Evolutionary conservation across 2,329 filamentous ascomycete species (phyloP), one percentile per base, ranked within the genome.

Genomic region (Colletotrichum nymphaeae): DNA sequence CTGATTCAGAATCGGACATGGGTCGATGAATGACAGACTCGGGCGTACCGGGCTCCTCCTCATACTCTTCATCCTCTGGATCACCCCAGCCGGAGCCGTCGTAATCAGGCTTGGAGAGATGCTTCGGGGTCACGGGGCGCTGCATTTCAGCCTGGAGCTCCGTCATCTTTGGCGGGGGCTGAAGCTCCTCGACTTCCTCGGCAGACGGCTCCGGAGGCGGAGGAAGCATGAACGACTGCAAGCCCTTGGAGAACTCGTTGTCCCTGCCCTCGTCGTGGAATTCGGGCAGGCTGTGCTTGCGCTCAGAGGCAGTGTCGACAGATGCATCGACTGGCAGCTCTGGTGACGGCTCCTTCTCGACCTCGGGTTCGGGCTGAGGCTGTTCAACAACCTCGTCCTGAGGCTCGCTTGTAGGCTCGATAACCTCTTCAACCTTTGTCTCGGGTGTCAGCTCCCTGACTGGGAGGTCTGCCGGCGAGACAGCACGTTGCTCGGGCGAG

Each of bases 21-120:
- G 92, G 91, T 78, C 95, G 94, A 74, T 94, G 93, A 75, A 98
- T 96, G 26, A 98, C 95, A 7, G 96, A 98, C 63, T 95, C 94
- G 16, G 96, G 95, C 8, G 95, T 97, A 42, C 91, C 90, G 11
- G 91, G 91, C 75, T 93, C 92, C 1, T 90, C 84, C 1, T 88
- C 86, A 67, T 85, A 88, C 60, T 89, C 88, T 60, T 89, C 88
- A 37, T 88, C 85, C 53, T 87, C 86, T 26, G 87, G 85, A 52
- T 89, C 87, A 9, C 89, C 89, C 88, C 90, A 90, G 65, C 90
- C 88, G 69, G 90, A 85, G 71, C 93, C 88, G 77, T 92, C 87
- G 79, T 93, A 92, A 72, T 91, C 90, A 32, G 86, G 90, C 82
- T 88, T 93, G 52, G 89, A 88, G 14, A 88, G 80, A 69, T 85